These are phyloP conservation scores for Globisporangium lucens DNA, from an alignment of 352 stramenopile species.

Conservation along the genomic window DNA sequence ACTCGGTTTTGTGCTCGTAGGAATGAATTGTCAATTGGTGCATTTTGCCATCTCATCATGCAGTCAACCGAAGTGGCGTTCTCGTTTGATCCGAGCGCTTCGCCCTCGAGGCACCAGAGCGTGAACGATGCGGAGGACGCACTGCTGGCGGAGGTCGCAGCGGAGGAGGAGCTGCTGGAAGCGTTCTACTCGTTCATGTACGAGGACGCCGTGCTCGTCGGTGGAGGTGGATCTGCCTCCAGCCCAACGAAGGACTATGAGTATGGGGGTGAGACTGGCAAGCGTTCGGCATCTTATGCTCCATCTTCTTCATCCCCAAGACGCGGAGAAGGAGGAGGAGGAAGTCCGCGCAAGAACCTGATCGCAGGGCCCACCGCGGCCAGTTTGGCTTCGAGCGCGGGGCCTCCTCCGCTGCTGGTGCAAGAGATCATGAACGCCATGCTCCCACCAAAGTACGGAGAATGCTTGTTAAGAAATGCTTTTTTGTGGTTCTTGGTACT, in stretches of 20 bases:
- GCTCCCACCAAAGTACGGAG: constrained; percentile 58
- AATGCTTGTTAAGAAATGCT: neutral
- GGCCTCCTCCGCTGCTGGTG: constrained; percentile 21
- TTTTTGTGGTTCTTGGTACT: neutral
- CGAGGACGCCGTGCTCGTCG: constrained; percentile 47
- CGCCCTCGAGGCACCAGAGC: neutral
- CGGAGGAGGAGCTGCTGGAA: constrained; percentile 35
- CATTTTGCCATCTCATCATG: neutral
- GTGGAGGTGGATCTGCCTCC: constrained; percentile 14
- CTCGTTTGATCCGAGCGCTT: neutral
- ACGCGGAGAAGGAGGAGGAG: constrained; percentile 10
- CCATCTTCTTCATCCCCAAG: constrained; percentile 19
- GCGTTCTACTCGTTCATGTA: constrained; percentile 67
- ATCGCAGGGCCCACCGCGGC: constrained; percentile 10
- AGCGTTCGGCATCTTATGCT: neutral
- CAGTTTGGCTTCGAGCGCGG: constrained; percentile 13
- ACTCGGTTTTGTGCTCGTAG: neutral
- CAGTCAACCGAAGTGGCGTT: neutral
- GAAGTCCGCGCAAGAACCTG: constrained; percentile 21
- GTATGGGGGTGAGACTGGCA: neutral
- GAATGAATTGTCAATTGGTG: neutral
- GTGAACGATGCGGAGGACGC: constrained; percentile 5
- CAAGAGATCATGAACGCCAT: constrained; percentile 67
- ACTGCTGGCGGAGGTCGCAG: constrained; percentile 18
- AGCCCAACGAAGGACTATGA: constrained; percentile 30